Conservation (phyloP, 345 rosid genomes). For the Gossypium herbaceum region DNA sequence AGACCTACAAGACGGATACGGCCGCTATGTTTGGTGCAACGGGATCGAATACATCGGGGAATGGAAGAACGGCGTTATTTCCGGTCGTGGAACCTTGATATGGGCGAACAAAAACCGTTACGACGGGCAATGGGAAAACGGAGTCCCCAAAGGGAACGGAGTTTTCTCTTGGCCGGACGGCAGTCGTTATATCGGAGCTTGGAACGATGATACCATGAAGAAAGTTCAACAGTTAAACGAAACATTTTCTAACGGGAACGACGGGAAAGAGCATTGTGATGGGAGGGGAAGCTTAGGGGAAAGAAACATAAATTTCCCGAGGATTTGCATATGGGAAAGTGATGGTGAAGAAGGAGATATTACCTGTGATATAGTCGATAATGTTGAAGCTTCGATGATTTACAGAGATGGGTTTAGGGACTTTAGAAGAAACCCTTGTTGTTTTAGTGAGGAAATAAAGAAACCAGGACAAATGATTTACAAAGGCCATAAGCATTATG, state of each 20-base stretch:
- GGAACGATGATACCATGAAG: constrained; percentile 36
- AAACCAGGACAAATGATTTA: constrained; percentile 89
- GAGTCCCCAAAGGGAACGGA: constrained; percentile 72
- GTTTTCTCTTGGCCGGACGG: constrained; percentile 74
- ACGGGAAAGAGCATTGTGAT: constrained; percentile 41
- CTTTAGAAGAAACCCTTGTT: constrained; percentile 67
- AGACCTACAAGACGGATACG: constrained; percentile 86
- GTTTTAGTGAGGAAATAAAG: constrained; percentile 72
- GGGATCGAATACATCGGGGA: constrained; percentile 87
- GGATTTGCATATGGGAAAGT: constrained; percentile 95
- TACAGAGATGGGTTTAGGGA: constrained; percentile 51
- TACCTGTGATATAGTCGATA: constrained; percentile 85
- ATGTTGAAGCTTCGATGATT: constrained; percentile 64
- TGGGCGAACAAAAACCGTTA: constrained; percentile 80
- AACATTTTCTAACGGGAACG: constrained; percentile 34
- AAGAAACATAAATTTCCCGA: constrained; percentile 55
- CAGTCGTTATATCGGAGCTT: constrained; percentile 46
- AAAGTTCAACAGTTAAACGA: constrained; percentile 42
- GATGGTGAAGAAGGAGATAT: constrained; percentile 99
- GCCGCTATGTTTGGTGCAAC: constrained; percentile 85
- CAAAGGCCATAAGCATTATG: constrained; percentile 93
- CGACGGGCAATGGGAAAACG: constrained; percentile 89
- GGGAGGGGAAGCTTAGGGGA: constrained; percentile 59
- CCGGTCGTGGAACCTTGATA: constrained; percentile 63
- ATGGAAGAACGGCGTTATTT: constrained; percentile 82